Percentiles rank a stretch among this genome's conserved stretches.
These are phyloP conservation scores for Dysphania ambrosioides DNA, from an alignment of 148 eudicot genomes.

Conservation along the genomic window DNA sequence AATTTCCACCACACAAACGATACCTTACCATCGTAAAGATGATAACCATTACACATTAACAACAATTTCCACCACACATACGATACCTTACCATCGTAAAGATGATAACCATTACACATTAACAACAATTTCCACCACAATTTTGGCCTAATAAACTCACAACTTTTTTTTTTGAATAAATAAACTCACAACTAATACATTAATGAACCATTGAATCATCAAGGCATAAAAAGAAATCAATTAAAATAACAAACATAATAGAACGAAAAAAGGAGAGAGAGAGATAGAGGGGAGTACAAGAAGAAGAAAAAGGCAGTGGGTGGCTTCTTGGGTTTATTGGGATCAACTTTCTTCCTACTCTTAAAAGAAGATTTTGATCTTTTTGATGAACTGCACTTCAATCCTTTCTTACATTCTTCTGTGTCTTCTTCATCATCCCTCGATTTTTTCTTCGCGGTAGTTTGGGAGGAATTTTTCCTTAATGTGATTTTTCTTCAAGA, in stretches of 20 bases:
- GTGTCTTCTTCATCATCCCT: conserved; percentile 20
- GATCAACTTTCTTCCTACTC: conserved; percentile 43
- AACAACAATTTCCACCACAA: no score
- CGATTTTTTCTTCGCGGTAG: background rate
- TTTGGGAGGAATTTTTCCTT: conserved; percentile 29
- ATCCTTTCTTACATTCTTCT: conserved; percentile 22
- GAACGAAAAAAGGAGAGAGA: background rate
- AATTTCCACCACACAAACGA: no score
- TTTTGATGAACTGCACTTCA: conserved; percentile 17
- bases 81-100: no score
- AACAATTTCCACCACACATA: no score
- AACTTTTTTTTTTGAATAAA: no score
- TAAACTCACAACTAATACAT: no score
- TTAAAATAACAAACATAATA: background rate
- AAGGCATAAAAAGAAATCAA: no score
- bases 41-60: no score
- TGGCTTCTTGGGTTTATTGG: conserved; percentile 83
- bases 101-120: no score
- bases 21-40: no score
- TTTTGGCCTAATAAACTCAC: no score
- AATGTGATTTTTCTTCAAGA: conserved; percentile 36
- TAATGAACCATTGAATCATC: no score
- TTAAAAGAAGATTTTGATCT: conserved; percentile 21
- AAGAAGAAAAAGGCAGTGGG: conserved; percentile 96
- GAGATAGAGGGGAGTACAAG: conserved; percentile 39